These are phyloP conservation scores for Hyphopichia wangnamkhiaoensis DNA, from an alignment of 1,139 yeast species.

Conservation along the genomic window DNA sequence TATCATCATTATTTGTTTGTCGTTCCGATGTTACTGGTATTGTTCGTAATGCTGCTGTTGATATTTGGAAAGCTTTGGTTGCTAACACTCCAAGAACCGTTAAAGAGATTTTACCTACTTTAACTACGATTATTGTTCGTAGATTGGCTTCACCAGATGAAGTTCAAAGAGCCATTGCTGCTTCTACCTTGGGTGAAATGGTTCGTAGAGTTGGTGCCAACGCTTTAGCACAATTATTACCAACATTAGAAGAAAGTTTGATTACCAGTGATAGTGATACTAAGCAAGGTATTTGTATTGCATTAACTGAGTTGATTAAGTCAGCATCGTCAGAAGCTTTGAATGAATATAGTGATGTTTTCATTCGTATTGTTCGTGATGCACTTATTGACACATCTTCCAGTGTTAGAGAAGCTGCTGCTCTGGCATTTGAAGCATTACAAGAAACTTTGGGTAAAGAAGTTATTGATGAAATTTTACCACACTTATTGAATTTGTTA, in stretches of 20 bases:
- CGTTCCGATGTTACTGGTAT: constrained; percentile 88
- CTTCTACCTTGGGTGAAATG: constrained; percentile 91
- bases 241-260: constrained; percentile 75
- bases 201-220: constrained; percentile 93
- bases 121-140: constrained; percentile 77
- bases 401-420: constrained; percentile 86
- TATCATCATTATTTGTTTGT: constrained; percentile 84
- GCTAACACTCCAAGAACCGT: constrained; percentile 96
- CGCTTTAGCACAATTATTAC: constrained; percentile 81
- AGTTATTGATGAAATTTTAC: constrained; percentile 87
- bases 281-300: constrained; percentile 95
- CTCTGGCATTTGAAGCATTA: constrained; percentile 83
- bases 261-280: constrained; percentile 70
- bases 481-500: constrained; percentile 73
- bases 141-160: constrained; percentile 81
- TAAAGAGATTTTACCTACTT: constrained; percentile 84
- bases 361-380: constrained; percentile 73
- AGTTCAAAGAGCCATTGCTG: constrained; percentile 83
- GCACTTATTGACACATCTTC: constrained; percentile 77
- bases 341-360: constrained; percentile 62
- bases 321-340: constrained; percentile 70
- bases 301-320: constrained; percentile 79
- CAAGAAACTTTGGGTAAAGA: constrained; percentile 80
- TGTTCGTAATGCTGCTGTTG: constrained; percentile 90
- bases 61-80: constrained; percentile 96